Conservation (phyloP, 176 grass and related monocot species). For the Juncus inflexus region DNA sequence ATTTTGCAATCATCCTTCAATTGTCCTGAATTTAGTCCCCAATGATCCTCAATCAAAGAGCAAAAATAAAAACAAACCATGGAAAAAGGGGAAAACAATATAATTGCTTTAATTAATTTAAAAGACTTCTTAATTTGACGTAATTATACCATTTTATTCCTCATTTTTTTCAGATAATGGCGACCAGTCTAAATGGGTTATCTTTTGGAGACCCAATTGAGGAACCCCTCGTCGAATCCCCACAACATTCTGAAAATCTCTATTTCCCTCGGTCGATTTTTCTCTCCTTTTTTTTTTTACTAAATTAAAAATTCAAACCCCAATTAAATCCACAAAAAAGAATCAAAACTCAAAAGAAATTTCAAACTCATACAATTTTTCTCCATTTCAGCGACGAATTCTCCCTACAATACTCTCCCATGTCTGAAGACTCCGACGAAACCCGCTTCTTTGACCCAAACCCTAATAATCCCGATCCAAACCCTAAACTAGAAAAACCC, state of each 20-base stretch:
- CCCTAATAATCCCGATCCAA: no score
- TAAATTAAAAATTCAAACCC: background rate
- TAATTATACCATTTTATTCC: no score
- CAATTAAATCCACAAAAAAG: background rate
- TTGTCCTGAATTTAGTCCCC: no score
- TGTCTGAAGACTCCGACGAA: slow-evolving; percentile 96
- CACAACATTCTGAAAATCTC: slow-evolving; percentile 57
- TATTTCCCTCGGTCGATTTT: slow-evolving; percentile 51
- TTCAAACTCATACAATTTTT: background rate
- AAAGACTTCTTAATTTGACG: no score
- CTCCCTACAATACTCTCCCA: slow-evolving; percentile 75
- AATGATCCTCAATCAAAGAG: no score
- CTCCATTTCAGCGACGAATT: slow-evolving; percentile 73
- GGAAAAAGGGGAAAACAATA: no score
- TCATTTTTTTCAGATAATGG: slow-evolving; percentile 56
- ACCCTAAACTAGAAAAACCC: no score
- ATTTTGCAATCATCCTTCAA: no score
- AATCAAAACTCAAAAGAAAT: background rate
- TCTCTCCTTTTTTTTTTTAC: slow-evolving; percentile 10
- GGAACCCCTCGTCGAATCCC: slow-evolving; percentile 90
- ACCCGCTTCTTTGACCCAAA: slow-evolving; percentile 54
- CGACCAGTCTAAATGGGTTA: slow-evolving; percentile 77
- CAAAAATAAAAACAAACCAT: no score
- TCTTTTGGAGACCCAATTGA: slow-evolving; percentile 75
- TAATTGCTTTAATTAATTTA: background rate